These are phyloP conservation scores for Dictyophora rubrovolvata DNA, from an alignment of 768 basidiomycete genomes.

Conservation along the genomic window DNA sequence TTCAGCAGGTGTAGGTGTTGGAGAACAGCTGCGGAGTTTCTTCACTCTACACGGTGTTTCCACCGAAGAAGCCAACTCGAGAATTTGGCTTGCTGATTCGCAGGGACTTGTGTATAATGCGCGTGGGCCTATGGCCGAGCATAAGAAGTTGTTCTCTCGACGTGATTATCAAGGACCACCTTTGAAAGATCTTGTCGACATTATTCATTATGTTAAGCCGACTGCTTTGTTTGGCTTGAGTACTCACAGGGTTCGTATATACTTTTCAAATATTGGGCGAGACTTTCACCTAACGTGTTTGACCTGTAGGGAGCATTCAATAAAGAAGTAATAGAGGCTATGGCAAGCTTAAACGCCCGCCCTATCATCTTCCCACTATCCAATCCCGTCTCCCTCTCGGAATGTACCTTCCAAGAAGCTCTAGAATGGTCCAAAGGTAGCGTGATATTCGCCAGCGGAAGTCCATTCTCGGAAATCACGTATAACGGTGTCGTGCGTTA, in stretches of 20 bases:
- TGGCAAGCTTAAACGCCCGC: constrained; percentile 69
- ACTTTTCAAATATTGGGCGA: neutral
- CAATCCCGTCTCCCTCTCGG: constrained; percentile 76
- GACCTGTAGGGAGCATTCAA: constrained; percentile 56
- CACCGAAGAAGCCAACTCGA: constrained; percentile 62
- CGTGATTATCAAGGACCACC: constrained; percentile 69
- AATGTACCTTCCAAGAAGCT: constrained; percentile 72
- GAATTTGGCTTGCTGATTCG: constrained; percentile 79
- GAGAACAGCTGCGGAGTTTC: constrained; percentile 80
- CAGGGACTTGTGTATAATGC: constrained; percentile 74
- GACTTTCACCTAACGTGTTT: too few relatives aligned
- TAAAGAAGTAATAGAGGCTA: constrained; percentile 55
- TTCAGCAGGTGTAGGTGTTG: constrained; percentile 87
- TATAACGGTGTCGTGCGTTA: constrained; percentile 49
- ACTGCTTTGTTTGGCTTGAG: constrained; percentile 86
- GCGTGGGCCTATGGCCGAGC: constrained; percentile 66
- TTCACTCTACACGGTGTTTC: constrained; percentile 73
- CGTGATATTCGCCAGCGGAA: constrained; percentile 82
- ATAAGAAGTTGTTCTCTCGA: constrained; percentile 86
- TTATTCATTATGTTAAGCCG: constrained; percentile 73
- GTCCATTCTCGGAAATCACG: constrained; percentile 63
- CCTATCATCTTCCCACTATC: constrained; percentile 92
- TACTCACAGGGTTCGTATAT: constrained; percentile 49
- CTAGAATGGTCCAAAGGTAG: constrained; percentile 60
- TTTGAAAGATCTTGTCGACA: constrained; percentile 62